Base-by-base conservation (phyloP, 1,284 basidiomycete species). In the Cryptococcus maquisensis region DNA sequence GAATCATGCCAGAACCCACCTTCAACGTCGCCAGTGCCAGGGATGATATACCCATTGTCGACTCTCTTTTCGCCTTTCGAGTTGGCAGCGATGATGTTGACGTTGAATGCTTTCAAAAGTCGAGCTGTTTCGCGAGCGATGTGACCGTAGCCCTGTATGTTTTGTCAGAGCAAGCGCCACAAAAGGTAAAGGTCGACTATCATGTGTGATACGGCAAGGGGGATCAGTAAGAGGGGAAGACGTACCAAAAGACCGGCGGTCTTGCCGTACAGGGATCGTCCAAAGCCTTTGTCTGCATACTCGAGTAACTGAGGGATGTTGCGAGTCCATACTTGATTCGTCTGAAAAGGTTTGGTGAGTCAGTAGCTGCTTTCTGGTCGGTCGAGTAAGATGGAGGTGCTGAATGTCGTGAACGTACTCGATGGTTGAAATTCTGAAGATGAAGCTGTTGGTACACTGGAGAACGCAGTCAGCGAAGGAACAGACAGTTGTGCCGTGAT, bases 51-150 rank as follows among this genome's bases (percentile, higher is more conserved):
- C 61, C 73, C 74, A 15, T 65, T 60, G 42, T 77, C 75, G 4
- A 41, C 56, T 36, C 55, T 60, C 16, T 61, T 57, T 53, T 62
- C 51, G 1, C 76, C 74, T 12, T 49, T 60, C 10, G 73, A 69
- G 52, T 76, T 77, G 15, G 75, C 76, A 26, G 73, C 76, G 36
- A 77, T 67, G 44, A 77, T 59, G 16, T 63, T 50, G 21, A 67
- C 62, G 5, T 69, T 69, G 45, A 74, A 67, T 7, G 66, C 67
- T 45, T 70, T 62, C 24, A 76, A 61, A 21, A 76, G 51, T 2
- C 75, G 56, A 13, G 73, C 75, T 0, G 71, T 71, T 56, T 76
- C 75, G 9, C 74, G 56, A 4, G 60, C 73, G 37, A 75, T 69
- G 50, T 72, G 66, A 9, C 66, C 69, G 55, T 71, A 68, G 6